Base-by-base conservation (phyloP, 352 stramenopile species). In the Phytophthora kernoviae region DNA sequence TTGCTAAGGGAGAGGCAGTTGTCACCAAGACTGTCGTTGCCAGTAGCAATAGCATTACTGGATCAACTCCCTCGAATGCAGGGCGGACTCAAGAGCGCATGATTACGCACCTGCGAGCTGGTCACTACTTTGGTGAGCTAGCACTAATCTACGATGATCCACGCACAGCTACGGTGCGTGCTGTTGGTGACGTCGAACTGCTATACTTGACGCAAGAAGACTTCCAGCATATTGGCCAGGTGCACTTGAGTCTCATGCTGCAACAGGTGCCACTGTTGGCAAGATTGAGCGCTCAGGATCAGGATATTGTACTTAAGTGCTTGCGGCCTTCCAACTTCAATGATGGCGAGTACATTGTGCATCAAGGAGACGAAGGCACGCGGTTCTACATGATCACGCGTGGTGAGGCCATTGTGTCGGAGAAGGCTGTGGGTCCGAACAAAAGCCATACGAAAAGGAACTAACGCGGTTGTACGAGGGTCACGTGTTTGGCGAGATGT, bases 101-200 rank as follows among this genome's bases (percentile, higher is more conserved):
- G 87, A 73, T 96, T 32, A 96, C 89, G 44, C 83, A 96, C 58
- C 48, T 96, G 45, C 83, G 96, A 50, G 87, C 86, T n/a, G 90
- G 93, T 2, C 87, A 95, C 50, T 98, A 97, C 73, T 98, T 98
- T 68, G 93, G 93, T 9, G 93, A 98, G 63, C 69, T 95, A 10
- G 90, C 93, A 4, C 73, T 98, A 21, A 95, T 98, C 52, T 93
- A 97, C 57, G 84, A 96, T 50, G 90, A 98, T 60, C 88, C 88
- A 10, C 88, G 91, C 15, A 92, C 83, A 2, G 84, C 87, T 6
- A 93, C 87, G 8, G 84, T 95, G 10, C 80, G 81, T 7, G 83
- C 87, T 1, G 79, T 90, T 9, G 84, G 80, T 10, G 86, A 93
- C 48, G 81, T 93, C 2, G 84, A 94, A 54, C 77, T 93, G 9